Evolutionary conservation across 257 asterid species (phyloP).

Genomic region (Handroanthus guayacan): DNA sequence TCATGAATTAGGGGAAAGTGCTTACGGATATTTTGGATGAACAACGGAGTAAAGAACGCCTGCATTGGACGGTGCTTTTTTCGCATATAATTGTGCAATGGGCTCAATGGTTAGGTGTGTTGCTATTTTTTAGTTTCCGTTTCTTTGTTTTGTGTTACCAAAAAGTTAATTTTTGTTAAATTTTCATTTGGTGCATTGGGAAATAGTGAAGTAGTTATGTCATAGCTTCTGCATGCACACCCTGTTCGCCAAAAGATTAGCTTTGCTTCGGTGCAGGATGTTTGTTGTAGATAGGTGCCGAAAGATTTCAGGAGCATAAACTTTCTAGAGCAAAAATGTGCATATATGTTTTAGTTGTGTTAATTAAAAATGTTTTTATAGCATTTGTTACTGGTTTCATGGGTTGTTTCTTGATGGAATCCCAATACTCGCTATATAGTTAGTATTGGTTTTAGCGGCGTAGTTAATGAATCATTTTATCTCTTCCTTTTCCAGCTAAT

Average conservation of each 20-base stretch:
- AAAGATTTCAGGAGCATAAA: not conserved
- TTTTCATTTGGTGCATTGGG: not conserved
- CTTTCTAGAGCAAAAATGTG: not conserved
- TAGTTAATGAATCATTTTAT: conserved; percentile 22
- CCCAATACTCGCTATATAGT: no score
- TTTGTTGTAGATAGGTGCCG: not conserved
- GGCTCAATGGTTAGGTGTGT: conserved; percentile 75
- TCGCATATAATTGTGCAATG: conserved; percentile 64
- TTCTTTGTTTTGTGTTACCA: not conserved
- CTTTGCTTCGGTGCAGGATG: not conserved
- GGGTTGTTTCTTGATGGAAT: no score
- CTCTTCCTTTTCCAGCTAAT: conserved; percentile 59
- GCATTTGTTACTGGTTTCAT: no score
- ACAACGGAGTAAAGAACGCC: conserved; percentile 45
- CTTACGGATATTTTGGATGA: conserved; percentile 54
- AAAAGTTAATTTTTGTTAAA: not conserved
- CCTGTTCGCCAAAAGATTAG: not conserved
- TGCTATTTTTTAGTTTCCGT: not conserved
- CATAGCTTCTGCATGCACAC: not conserved
- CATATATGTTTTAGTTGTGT: not conserved
- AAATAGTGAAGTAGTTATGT: not conserved
- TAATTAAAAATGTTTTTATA: no score
- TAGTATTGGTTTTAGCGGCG: not conserved
- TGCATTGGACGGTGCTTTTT: conserved; percentile 63
- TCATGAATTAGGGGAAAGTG: conserved; percentile 35